Conservation (phyloP, 2,329 filamentous ascomycete genomes). For the Sporothrix schenckii region DNA sequence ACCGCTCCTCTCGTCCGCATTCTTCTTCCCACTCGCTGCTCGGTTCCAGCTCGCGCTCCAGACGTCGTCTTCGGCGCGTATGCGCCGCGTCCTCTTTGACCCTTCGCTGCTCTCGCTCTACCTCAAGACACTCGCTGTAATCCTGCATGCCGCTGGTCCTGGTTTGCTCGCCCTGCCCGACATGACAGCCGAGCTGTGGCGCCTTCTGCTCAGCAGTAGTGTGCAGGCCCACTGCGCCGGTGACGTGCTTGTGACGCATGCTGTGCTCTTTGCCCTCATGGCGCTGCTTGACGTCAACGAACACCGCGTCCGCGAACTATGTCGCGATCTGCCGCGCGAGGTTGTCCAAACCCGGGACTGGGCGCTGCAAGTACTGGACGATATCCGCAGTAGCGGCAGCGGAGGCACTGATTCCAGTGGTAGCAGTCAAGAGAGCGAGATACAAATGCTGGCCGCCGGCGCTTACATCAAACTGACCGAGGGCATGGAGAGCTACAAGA, state of each 20-base stretch:
- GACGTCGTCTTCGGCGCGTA: slow-evolving; percentile 45
- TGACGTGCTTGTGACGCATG: slow-evolving; percentile 66
- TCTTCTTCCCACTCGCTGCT: slow-evolving; percentile 85
- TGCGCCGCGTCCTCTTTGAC: slow-evolving; percentile 67
- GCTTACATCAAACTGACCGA: slow-evolving; percentile 78
- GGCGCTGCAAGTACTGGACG: slow-evolving; percentile 75
- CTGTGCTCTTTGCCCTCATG: slow-evolving; percentile 76
- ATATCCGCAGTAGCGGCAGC: slow-evolving; percentile 54
- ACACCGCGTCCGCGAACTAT: slow-evolving; percentile 70
- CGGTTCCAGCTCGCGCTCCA: slow-evolving; percentile 71
- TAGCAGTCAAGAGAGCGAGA: slow-evolving; percentile 71
- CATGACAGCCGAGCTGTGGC: slow-evolving; percentile 83
- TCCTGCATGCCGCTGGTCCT: slow-evolving; percentile 82
- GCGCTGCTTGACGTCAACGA: slow-evolving; percentile 81
- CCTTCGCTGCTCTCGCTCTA: slow-evolving; percentile 77
- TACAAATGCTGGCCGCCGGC: slow-evolving; percentile 76
- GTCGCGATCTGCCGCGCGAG: slow-evolving; percentile 72
- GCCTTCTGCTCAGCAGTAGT: slow-evolving; percentile 67
- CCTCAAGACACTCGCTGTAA: slow-evolving; percentile 80
- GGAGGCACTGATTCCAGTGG: slow-evolving; percentile 45
- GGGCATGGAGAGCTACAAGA: slow-evolving; percentile 79
- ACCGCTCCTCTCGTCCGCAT: slow-evolving; percentile 70
- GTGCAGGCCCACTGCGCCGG: slow-evolving; percentile 63
- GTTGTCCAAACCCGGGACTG: slow-evolving; percentile 83
- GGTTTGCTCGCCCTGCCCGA: slow-evolving; percentile 74